phyloP scores from a whole-genome alignment of 179 eudicot genomes.

The Heliamphora pulchella region DNA sequence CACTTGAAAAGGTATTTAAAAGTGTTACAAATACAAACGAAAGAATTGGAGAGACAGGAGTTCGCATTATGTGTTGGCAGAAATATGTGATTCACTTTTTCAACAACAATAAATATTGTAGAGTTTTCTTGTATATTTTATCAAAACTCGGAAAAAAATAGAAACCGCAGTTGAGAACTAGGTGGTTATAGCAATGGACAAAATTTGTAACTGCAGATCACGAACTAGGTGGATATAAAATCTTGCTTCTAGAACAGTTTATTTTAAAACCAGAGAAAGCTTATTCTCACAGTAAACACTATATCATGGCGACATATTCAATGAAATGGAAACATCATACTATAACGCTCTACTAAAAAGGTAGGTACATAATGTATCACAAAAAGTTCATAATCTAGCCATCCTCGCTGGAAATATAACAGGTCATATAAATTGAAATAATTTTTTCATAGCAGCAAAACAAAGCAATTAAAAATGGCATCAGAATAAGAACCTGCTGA shows the following conservation, averaged over 20 bases:
- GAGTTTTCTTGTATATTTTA: background rate
- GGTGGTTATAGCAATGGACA: too few relatives aligned
- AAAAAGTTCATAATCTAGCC: background rate
- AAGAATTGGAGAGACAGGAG: background rate
- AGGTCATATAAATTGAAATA: too few relatives aligned
- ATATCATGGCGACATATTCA: background rate
- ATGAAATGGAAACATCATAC: background rate
- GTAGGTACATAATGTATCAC: too few relatives aligned
- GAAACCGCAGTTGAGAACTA: too few relatives aligned
- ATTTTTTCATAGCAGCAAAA: background rate
- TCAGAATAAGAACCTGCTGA: constrained; percentile 60
- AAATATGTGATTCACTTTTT: background rate
- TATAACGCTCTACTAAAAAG: background rate
- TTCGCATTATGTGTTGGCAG: background rate
- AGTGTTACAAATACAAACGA: background rate
- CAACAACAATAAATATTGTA: background rate
- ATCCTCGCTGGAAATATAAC: too few relatives aligned
- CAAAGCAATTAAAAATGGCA: constrained; percentile 5
- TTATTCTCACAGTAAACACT: background rate
- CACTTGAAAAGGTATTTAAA: background rate
- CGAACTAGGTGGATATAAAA: too few relatives aligned
- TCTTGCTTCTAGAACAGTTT: background rate
- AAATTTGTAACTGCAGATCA: too few relatives aligned
- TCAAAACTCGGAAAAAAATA: too few relatives aligned
- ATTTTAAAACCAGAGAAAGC: background rate